phyloP scores from a whole-genome alignment of 2,329 filamentous ascomycete genomes.

The Amesomyces nigricolor region DNA sequence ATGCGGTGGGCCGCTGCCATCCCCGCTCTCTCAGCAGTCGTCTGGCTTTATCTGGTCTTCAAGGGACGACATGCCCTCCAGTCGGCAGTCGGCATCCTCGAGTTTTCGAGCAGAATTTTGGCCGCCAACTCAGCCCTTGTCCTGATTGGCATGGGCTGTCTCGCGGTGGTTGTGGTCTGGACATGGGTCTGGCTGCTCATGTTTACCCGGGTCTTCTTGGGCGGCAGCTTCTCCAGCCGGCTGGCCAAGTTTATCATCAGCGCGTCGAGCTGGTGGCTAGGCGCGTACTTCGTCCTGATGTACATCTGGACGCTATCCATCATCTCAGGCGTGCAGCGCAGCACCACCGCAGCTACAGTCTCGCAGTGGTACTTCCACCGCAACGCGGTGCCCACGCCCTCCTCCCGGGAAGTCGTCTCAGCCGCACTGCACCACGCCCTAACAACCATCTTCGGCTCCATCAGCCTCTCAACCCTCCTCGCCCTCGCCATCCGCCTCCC shows the following conservation, averaged over 20 bases:
- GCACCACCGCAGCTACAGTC: slow-evolving; percentile 88
- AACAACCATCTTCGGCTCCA: slow-evolving; percentile 85
- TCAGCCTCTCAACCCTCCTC: slow-evolving; percentile 80
- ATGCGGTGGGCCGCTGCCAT: slow-evolving; percentile 85
- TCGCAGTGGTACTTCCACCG: slow-evolving; percentile 99
- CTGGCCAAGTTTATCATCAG: slow-evolving; percentile 71
- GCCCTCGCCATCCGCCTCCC: slow-evolving; percentile 77
- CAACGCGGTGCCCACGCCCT: slow-evolving; percentile 69
- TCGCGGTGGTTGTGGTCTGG: slow-evolving; percentile 74
- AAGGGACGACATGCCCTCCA: slow-evolving; percentile 74
- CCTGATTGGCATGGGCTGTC: slow-evolving; percentile 71
- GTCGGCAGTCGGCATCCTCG: slow-evolving; percentile 80
- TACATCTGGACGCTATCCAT: slow-evolving; percentile 93
- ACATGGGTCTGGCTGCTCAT: slow-evolving; percentile 96
- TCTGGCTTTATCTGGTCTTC: slow-evolving; percentile 81
- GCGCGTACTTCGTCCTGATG: slow-evolving; percentile 84
- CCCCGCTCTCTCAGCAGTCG: slow-evolving; percentile 64
- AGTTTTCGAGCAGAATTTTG: slow-evolving; percentile 86
- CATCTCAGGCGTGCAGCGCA: slow-evolving; percentile 80
- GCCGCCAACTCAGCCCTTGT: slow-evolving; percentile 78
- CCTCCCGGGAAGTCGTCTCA: slow-evolving; percentile 72
- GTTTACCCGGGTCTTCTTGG: slow-evolving; percentile 92
- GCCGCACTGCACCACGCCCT: slow-evolving; percentile 77
- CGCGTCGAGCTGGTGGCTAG: slow-evolving; percentile 89
- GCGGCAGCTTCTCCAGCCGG: slow-evolving; percentile 69